These are phyloP conservation scores for Cercophora samala DNA, from an alignment of 495 filamentous ascomycete genomes.

Conservation along the genomic window DNA sequence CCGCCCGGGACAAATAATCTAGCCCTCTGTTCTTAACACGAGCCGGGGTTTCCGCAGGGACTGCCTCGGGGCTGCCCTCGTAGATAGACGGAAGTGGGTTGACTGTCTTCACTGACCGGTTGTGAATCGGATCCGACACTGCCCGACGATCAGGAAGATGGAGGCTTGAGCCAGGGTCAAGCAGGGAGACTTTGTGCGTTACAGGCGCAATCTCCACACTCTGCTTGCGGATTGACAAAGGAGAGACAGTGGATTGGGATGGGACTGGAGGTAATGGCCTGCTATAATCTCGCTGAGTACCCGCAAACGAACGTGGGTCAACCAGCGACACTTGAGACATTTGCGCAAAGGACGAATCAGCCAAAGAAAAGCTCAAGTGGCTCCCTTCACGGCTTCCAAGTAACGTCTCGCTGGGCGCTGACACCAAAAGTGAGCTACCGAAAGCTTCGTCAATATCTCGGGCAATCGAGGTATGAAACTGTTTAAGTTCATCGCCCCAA, in stretches of 20 bases:
- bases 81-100: slow-evolving; percentile 51
- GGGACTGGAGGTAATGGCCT: slow-evolving; percentile 54
- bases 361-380: slow-evolving; percentile 31
- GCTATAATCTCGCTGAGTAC: slow-evolving; percentile 31
- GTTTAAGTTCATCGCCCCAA: slow-evolving; percentile 50
- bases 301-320: not conserved
- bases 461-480: slow-evolving; percentile 48
- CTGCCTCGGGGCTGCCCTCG: slow-evolving; percentile 41
- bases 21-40: slow-evolving; percentile 34
- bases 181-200: slow-evolving; percentile 5
- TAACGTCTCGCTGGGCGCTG: slow-evolving; percentile 25
- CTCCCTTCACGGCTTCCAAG: slow-evolving; percentile 23
- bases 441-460: slow-evolving; percentile 70
- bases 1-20: slow-evolving; percentile 34
- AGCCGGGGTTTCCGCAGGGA: slow-evolving; percentile 33
- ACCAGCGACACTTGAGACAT: not conserved
- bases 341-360: not conserved
- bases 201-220: slow-evolving; percentile 21
- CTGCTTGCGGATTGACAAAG: slow-evolving; percentile 21
- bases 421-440: slow-evolving; percentile 62
- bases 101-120: slow-evolving; percentile 35
- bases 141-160: slow-evolving; percentile 28
- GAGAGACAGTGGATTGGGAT: slow-evolving; percentile 42
- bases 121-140: slow-evolving; percentile 56
- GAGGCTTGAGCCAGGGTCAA: slow-evolving; percentile 7